A percentile compares a stretch with the other conserved stretches of the same genome.
Conservation (phyloP, 2,329 filamentous ascomycete genomes). For the Bipolaris oryzae region DNA sequence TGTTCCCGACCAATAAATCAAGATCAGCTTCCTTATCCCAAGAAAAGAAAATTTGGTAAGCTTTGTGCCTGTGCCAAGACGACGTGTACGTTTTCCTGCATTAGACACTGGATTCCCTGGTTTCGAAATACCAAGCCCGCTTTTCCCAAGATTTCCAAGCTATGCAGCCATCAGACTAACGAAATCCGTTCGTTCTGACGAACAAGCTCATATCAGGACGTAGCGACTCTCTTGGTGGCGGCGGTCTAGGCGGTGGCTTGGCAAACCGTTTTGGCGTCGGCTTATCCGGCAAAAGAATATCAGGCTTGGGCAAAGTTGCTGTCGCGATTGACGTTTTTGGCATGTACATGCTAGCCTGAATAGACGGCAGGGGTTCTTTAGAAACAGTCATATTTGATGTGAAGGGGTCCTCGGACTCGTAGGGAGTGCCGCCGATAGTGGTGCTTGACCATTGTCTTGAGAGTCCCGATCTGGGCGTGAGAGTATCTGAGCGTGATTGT, state of each 20-base stretch:
- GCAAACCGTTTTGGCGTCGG: conserved; percentile 10
- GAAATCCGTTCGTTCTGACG: conserved; percentile 9
- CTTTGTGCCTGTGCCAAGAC: background rate
- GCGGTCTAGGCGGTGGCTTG: conserved; percentile 25
- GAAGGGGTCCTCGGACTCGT: conserved; percentile 19
- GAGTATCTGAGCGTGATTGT: conserved; percentile 10
- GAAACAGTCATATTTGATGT: conserved; percentile 10
- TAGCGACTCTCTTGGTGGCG: conserved; percentile 27
- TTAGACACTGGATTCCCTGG: background rate
- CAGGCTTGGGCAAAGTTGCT: conserved; percentile 1
- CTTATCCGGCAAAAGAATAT: conserved; percentile 22
- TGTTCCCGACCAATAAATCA: background rate
- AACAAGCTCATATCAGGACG: conserved; percentile 33
- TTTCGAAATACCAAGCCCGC: background rate
- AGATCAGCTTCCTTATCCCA: background rate
- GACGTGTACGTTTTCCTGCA: background rate
- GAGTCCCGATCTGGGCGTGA: conserved; percentile 10
- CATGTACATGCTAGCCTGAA: conserved; percentile 27
- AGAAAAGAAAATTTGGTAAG: background rate
- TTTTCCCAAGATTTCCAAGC: conserved; percentile 1
- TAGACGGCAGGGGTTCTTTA: conserved; percentile 20
- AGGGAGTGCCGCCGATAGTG: conserved; percentile 30
- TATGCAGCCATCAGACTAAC: conserved; percentile 16
- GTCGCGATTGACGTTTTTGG: conserved; percentile 9
- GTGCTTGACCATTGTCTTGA: conserved; percentile 28